Conservation (phyloP, 192 early-diverging fungal species). For the Funneliformis mosseae region DNA sequence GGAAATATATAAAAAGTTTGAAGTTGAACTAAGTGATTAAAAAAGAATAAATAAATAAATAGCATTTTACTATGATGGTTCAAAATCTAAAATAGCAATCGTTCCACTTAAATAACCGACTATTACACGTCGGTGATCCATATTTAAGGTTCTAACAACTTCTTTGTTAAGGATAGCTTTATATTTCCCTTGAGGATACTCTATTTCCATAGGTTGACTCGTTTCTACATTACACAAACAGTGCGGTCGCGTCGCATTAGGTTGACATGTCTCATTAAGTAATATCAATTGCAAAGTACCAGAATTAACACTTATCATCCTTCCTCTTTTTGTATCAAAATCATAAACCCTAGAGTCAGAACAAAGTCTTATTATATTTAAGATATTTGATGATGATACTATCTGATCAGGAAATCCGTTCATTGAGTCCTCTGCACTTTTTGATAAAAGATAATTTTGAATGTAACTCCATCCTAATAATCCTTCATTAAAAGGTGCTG, state of each 20-base stretch:
- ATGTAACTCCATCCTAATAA: conserved; percentile 14
- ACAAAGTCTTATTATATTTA: neutral
- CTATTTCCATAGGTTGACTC: neutral
- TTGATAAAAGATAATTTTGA: conserved; percentile 11
- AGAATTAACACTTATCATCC: neutral
- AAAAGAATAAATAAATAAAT: neutral
- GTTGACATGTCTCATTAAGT: neutral
- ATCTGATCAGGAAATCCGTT: neutral
- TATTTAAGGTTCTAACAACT: neutral
- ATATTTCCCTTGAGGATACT: neutral
- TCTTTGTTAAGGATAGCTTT: neutral
- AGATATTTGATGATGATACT: neutral
- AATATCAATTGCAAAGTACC: neutral
- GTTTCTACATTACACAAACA: no score
- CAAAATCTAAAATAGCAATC: conserved; percentile 23
- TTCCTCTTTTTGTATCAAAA: conserved; percentile 12
- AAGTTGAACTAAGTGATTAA: conserved; percentile 41
- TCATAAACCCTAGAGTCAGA: neutral
- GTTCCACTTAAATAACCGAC: conserved; percentile 25
- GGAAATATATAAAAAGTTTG: conserved; percentile 56
- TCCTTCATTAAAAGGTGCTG: conserved; percentile 16
- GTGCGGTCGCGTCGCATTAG: no score
- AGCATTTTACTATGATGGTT: neutral
- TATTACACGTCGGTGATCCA: conserved; percentile 7
- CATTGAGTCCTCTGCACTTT: neutral